Evolutionary conservation across 2,329 filamentous ascomycete species (phyloP).

Genomic region (Cercospora sp.): DNA sequence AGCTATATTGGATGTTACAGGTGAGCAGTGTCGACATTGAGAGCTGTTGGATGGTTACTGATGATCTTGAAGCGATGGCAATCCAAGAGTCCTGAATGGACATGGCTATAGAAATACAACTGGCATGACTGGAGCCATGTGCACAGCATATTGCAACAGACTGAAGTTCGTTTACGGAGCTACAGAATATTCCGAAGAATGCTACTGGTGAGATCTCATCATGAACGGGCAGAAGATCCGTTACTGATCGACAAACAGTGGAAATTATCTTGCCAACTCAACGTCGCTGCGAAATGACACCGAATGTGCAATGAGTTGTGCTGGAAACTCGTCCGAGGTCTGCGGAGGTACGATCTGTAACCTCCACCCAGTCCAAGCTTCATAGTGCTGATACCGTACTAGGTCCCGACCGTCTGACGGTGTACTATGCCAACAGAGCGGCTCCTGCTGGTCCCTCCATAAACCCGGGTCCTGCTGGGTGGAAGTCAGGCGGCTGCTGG

Average conservation of each 20-base stretch:
- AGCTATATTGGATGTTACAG: slow-evolving; percentile 30
- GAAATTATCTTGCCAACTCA: slow-evolving; percentile 27
- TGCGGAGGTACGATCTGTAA: slow-evolving; percentile 29
- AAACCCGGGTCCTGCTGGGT: slow-evolving; percentile 26
- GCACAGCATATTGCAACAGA: slow-evolving; percentile 25
- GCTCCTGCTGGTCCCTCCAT: slow-evolving; percentile 23
- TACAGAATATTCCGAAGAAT: slow-evolving; percentile 28
- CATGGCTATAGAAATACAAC: slow-evolving; percentile 18
- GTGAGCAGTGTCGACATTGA: slow-evolving; percentile 8
- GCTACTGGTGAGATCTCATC: slow-evolving; percentile 4
- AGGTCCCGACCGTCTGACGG: slow-evolving; percentile 26
- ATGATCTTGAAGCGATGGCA: slow-evolving; percentile 21
- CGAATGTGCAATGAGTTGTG: slow-evolving; percentile 34
- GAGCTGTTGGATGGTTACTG: neutral
- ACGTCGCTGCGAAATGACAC: slow-evolving; percentile 26
- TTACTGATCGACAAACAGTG: slow-evolving; percentile 13
- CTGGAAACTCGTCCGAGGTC: slow-evolving; percentile 33
- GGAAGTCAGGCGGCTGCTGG: slow-evolving; percentile 39
- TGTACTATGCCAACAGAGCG: slow-evolving; percentile 31
- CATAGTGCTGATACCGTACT: neutral
- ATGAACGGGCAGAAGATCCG: neutral
- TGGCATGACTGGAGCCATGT: slow-evolving; percentile 28
- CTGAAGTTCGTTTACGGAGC: slow-evolving; percentile 31
- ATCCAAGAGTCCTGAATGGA: slow-evolving; percentile 21
- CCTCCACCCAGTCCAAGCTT: neutral